Evolutionary conservation across 2,329 filamentous ascomycete species (phyloP).

Genomic region (Metarhizium robertsii): DNA sequence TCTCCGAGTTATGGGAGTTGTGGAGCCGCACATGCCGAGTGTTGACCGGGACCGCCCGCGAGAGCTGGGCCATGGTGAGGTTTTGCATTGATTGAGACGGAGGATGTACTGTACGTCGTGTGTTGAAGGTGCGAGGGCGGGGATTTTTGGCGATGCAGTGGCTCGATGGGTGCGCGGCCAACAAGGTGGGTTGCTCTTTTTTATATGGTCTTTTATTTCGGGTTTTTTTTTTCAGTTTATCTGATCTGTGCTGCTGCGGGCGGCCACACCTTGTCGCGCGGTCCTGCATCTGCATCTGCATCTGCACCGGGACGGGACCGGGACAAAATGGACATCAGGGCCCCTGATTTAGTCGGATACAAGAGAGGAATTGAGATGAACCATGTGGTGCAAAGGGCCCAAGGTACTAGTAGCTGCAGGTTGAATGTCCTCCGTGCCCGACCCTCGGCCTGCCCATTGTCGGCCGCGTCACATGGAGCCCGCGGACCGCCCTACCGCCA

Average conservation of each 20-base stretch:
- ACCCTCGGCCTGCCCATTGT: not conserved
- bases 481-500: conserved; percentile 3
- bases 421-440: not conserved
- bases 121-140: no score
- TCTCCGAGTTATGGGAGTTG: not conserved
- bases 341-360: not conserved
- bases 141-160: conserved; percentile 4
- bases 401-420: no score
- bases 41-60: not conserved
- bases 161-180: not conserved
- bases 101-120: no score
- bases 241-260: not conserved
- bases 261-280: not conserved
- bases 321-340: not conserved
- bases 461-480: not conserved
- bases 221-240: not conserved
- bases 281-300: not conserved
- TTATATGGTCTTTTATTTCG: no score
- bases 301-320: not conserved
- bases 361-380: not conserved
- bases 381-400: not conserved
- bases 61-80: not conserved
- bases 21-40: not conserved
- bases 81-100: not conserved
- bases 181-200: no score